Conservation (phyloP, 169 alveolate genomes). For the Eimeria sp. region DNA sequence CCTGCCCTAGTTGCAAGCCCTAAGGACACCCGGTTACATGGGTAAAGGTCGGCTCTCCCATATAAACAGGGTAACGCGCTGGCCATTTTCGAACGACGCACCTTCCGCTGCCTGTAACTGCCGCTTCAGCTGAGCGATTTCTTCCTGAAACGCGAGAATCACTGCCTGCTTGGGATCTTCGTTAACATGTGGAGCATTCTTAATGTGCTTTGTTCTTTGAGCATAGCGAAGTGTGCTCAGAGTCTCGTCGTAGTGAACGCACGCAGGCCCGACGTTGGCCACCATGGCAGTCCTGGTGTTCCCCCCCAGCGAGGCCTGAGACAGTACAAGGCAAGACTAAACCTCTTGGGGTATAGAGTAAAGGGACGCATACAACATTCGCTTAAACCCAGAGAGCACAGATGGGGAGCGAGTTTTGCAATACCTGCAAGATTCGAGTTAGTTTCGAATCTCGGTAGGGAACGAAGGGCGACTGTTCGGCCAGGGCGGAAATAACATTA, state of each 20-base stretch:
- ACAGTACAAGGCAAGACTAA: neutral
- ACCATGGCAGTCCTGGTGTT: slow-evolving; percentile 96
- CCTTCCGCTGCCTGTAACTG: slow-evolving; percentile 85
- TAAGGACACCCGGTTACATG: neutral
- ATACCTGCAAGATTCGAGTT: slow-evolving; percentile 92
- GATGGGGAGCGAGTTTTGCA: neutral
- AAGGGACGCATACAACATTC: neutral
- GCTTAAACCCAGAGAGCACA: neutral
- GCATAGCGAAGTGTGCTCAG: slow-evolving; percentile 95
- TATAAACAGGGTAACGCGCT: neutral
- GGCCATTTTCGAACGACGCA: neutral
- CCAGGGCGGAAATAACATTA: slow-evolving; percentile 95
- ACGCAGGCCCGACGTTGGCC: slow-evolving; percentile 96
- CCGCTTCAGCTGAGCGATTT: slow-evolving; percentile 89
- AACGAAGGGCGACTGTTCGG: slow-evolving; percentile 92
- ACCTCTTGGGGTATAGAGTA: neutral
- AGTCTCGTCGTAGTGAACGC: slow-evolving; percentile 96
- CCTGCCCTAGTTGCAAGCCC: neutral
- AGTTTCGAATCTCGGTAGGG: slow-evolving; percentile 97
- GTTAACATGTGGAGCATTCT: slow-evolving; percentile 95
- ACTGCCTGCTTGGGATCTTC: slow-evolving; percentile 96
- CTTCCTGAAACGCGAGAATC: slow-evolving; percentile 91
- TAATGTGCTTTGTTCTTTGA: slow-evolving; percentile 94
- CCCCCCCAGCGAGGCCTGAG: slow-evolving; percentile 95
- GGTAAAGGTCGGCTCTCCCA: neutral